A percentile compares a stretch with the other conserved stretches of the same genome.
These are phyloP conservation scores for Allium cepa DNA, from an alignment of 106 monocot species.

Conservation along the genomic window DNA sequence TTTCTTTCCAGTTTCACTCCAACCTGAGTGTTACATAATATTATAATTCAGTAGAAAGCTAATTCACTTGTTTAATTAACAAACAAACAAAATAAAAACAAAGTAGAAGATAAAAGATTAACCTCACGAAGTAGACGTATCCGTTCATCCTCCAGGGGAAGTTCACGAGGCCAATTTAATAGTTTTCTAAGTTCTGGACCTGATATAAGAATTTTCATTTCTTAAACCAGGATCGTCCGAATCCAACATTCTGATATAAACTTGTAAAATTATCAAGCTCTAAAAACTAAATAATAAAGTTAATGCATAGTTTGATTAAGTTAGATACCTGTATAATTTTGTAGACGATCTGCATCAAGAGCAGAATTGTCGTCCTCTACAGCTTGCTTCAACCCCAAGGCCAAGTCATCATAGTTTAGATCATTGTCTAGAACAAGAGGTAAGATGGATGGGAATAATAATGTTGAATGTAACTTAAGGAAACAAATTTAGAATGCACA, in stretches of 20 bases:
- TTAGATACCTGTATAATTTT: constrained; percentile 64
- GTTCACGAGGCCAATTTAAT: constrained; percentile 77
- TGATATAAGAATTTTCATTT: constrained; percentile 16
- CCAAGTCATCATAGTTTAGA: constrained; percentile 79
- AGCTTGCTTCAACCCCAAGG: constrained; percentile 70
- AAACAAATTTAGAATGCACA: background rate
- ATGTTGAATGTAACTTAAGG: background rate
- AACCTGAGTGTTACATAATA: constrained; percentile 34
- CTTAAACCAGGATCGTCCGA: background rate
- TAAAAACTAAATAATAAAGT: background rate
- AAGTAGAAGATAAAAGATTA: background rate
- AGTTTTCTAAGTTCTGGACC: constrained; percentile 69
- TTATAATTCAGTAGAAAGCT: background rate
- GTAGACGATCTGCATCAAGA: constrained; percentile 84
- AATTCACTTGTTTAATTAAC: background rate
- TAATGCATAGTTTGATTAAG: background rate
- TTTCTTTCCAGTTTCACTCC: constrained; percentile 77
- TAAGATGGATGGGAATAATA: background rate
- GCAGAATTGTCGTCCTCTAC: constrained; percentile 55
- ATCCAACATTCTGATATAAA: background rate
- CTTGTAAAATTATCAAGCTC: background rate
- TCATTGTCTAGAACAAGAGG: constrained; percentile 55
- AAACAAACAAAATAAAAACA: background rate
- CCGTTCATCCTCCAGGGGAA: constrained; percentile 91
- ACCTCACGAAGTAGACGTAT: constrained; percentile 90